Base-by-base conservation (phyloP, 768 basidiomycete genomes). In the Pleurotus sapidus region DNA sequence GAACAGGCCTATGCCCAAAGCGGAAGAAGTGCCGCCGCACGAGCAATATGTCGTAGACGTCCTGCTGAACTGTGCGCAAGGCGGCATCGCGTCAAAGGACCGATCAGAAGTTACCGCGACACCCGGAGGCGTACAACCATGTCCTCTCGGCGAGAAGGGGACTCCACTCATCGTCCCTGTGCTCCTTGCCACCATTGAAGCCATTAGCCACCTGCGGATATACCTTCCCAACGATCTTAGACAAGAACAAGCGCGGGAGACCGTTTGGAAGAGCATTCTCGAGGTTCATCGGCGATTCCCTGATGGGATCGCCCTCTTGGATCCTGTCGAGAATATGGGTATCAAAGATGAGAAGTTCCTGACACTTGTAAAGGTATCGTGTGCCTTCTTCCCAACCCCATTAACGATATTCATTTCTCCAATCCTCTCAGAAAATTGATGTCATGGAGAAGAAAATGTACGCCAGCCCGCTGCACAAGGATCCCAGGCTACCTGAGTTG, bases 261-360 rank as follows among this genome's bases (percentile, higher is more conserved):
- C 89, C 2, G 83, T 84, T 1, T 95, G 92, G 88, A 95, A 95
- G 76, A 91, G 89, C 59, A 84, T 98, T 14, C 68, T 87, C 30
- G 96, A 98, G 69, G 92, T 97, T n/a, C 87, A 95, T 58, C 82
- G 87, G 56, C 82, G 95, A 49, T 95, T 95, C 73, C 91, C 94
- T 0, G 83, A 93, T 46, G 95, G 94, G 1, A 84, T 98, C 56
- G 75, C 90, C 0, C 73, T 95, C 6, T 78, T 99, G 9, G 97
- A 98, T 67, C 97, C 97, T 0, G 77, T 98, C 25, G 81, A 91
- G 65, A 93, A 98, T 68, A 95, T 98, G 94, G 88, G 86, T 8
- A 97, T 99, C 69, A 93, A 89, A 57, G 97, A 98, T 63, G 91
- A 92, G 37, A 93, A 91, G 63, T 99, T 99, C 75, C 84, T 84